Evolutionary conservation across 176 grass and related monocot genomes (phyloP), one percentile per base, ranked within the genome.

Genomic region (Ensete ventricosum): DNA sequence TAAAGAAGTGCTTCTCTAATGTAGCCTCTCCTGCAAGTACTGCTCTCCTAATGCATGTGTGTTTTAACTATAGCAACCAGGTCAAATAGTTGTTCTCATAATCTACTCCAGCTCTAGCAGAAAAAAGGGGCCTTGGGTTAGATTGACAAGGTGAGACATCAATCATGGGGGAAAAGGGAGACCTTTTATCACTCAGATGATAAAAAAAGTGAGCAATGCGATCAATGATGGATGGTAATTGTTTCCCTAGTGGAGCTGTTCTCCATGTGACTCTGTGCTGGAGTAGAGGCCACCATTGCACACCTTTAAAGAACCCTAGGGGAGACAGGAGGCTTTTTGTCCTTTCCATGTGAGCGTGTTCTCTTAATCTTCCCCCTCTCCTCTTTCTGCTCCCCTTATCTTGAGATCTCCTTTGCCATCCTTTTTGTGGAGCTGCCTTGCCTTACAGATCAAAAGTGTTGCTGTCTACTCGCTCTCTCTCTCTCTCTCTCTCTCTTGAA

Each of bases 381-480:
- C 7, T 62, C 58, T 62, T 62, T 20, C 58, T 21, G 17, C 58
- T 62, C 7, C 19, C 58, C 58, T 62, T 62, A 19, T 20, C 17
- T 62, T 20, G 17, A 19, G 58, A 62, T 62, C 34, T 43, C 34
- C 34, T 43, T 43, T 43, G 3, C 34, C 34, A 43, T 1, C 58
- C 9, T 62, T 20, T n/a, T 17, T 14, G 58, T 62, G 58, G 58
- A 62, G 8, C 58, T 62, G 16, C 58, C 58, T 62, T 62, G 16
- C 58, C 58, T 62, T 62, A 20, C 58, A 62, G 58, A n/a, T 62
- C 58, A 62, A 62, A 62, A 62, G 58, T 22, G 58, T 20, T 62
- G 5, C 19, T 1, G 0, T 5, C 34, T 43, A 23, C 27, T 29
- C 27, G 2, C 27, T 25, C 24, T 43, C 34, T 6, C 34, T 43